A percentile compares a stretch with the other conserved stretches of the same genome.
phyloP scores from a whole-genome alignment of 169 alveolate species.

The Plasmodium yoelii region DNA sequence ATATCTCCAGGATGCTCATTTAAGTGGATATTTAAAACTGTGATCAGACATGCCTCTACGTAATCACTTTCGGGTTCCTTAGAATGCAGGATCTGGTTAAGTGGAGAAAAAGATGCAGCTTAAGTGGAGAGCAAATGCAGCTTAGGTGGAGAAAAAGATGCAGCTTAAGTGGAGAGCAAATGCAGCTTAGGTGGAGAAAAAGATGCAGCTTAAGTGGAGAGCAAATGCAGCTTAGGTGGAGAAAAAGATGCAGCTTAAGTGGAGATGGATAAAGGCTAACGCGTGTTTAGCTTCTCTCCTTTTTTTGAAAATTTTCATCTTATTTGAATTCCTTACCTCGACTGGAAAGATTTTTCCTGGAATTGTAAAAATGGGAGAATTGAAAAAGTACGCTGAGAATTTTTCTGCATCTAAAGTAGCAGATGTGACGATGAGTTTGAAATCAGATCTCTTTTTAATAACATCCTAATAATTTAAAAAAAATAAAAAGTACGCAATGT shows the following conservation, averaged over 20 bases:
- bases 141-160: too few species aligned
- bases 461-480: constrained; percentile 85
- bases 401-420: constrained; percentile 98
- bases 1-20: constrained; percentile 99
- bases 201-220: too few species aligned
- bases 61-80: constrained; percentile 99
- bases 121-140: too few species aligned
- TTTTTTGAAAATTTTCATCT: too few species aligned
- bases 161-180: too few species aligned
- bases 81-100: constrained; percentile 91
- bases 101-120: too few species aligned
- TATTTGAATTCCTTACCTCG: constrained; percentile 85
- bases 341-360: constrained; percentile 99
- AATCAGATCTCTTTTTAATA: constrained; percentile 92
- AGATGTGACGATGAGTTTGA: constrained; percentile 98
- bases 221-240: too few species aligned
- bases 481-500: not conserved
- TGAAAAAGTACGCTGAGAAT: constrained; percentile 96
- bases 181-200: too few species aligned
- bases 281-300: too few species aligned
- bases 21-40: constrained; percentile 97
- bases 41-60: constrained; percentile 97
- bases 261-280: too few species aligned
- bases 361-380: constrained; percentile 97
- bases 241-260: too few species aligned